Conservation (phyloP, 441 rosid species). For the Populus hybrid region DNA sequence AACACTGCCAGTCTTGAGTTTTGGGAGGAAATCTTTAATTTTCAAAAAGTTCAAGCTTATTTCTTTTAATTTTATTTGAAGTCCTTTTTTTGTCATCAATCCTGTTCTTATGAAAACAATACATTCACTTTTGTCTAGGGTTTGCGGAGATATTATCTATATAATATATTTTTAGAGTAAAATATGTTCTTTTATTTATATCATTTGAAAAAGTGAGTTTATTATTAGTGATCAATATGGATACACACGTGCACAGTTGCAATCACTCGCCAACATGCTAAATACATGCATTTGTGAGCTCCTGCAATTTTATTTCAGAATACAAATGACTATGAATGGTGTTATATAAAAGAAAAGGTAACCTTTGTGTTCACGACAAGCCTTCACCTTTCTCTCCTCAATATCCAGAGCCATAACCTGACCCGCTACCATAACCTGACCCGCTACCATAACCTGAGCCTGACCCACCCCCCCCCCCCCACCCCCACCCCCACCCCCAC, state of each 20-base stretch:
- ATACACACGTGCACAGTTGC: neutral
- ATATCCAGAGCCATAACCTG: constrained; percentile 22
- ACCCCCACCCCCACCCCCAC: constrained; percentile 12
- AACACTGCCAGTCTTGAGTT: neutral
- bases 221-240: neutral
- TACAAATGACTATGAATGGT: neutral
- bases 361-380: neutral
- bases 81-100: no score
- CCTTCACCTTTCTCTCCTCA: constrained; percentile 19
- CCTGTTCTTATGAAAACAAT: neutral
- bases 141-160: neutral
- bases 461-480: neutral
- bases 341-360: neutral
- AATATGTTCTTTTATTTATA: neutral
- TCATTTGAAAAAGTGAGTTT: neutral
- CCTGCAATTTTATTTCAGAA: neutral
- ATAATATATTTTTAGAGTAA: neutral
- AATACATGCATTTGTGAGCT: neutral
- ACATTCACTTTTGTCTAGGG: neutral
- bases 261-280: neutral
- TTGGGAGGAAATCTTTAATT: neutral
- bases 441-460: constrained; percentile 27
- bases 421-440: constrained; percentile 26
- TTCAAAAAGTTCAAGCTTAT: neutral
- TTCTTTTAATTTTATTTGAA: no score